Base-by-base conservation (phyloP, 371 early-diverging fungal genomes). In the Amoeboaphelidium protococcarum region DNA sequence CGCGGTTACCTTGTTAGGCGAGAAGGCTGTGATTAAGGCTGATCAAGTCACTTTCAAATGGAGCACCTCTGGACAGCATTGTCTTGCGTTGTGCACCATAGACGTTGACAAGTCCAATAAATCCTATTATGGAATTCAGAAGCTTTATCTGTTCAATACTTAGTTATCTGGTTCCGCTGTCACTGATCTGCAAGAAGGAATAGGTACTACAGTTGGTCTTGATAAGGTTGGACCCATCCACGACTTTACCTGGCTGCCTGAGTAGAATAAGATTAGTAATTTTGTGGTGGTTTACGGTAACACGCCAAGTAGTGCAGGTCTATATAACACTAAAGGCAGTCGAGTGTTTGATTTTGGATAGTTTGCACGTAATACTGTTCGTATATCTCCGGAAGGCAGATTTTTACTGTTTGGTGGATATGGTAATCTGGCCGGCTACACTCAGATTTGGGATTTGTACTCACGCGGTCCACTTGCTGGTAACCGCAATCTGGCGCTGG, bases 81-180 rank as follows among this genome's bases (percentile, higher is more conserved):
- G 91, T 37, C 68, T 92, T 47, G 83, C 83, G 19, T 82, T 91
- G 1, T 78, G 78, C 46, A 90, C 94, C 13, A 83, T 91, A 1
- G 78, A 79, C 46, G 89, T 92, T 16, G 95, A 95, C 42, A 82
- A 87, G 22, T 81, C 90, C 13, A 86, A 86, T 54, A 76, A 84
- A 58, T 82, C 83, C 20, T 95, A 95, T 66, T 95, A 95, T 59
- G 95, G 95, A 49, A 87, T 92, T 57, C 84, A 83, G 41, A 76
- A 75, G 44, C 65, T 95, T 53, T 89, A 84, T 62, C 88, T 79
- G 49, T 62, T 95, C n/a, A n/a, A 49, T 69, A 90, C 10, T 80
- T 78, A 1, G 76, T 80, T 27, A 90, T 88, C n/a, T 82, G 74
- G 58, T 87, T 75, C 63, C 90, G 90, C 63, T 80, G 85, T 58